Percentiles rank a stretch among this genome's conserved stretches.
Conservation (phyloP, 2,329 filamentous ascomycete species). For the Pseudocercospora pini-densiflorae region DNA sequence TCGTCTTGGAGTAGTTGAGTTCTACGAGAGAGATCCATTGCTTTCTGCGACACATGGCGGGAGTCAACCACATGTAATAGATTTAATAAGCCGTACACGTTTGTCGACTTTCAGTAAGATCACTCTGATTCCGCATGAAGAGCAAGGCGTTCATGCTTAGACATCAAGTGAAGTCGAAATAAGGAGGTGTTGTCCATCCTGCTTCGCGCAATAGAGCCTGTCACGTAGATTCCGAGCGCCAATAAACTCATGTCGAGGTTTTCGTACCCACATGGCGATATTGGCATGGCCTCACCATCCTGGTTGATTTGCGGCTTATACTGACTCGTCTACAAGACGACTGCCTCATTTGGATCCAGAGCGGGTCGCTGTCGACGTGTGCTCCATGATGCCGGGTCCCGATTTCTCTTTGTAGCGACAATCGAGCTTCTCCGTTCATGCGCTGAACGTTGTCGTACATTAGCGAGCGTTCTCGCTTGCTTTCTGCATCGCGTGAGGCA, state of each 20-base stretch:
- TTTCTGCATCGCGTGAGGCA: neutral
- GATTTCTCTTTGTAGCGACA: neutral
- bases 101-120: no score
- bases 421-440: neutral
- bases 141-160: neutral
- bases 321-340: neutral
- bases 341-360: neutral
- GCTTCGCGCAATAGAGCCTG: neutral
- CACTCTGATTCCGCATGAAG: no score
- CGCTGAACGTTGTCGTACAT: neutral
- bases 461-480: neutral
- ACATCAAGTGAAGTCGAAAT: slow-evolving; percentile 1
- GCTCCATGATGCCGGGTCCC: neutral
- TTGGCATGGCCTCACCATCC: neutral
- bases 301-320: neutral
- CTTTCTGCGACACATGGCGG: neutral
- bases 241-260: neutral
- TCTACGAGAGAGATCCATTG: neutral
- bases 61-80: neutral
- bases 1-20: neutral
- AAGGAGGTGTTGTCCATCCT: neutral
- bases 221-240: neutral
- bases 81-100: neutral
- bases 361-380: neutral
- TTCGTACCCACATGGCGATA: slow-evolving; percentile 4